Percentiles rank a stretch among this genome's conserved stretches.
These are phyloP conservation scores for Lecanosticta acicola DNA, from an alignment of 2,329 filamentous ascomycete genomes.

Conservation along the genomic window DNA sequence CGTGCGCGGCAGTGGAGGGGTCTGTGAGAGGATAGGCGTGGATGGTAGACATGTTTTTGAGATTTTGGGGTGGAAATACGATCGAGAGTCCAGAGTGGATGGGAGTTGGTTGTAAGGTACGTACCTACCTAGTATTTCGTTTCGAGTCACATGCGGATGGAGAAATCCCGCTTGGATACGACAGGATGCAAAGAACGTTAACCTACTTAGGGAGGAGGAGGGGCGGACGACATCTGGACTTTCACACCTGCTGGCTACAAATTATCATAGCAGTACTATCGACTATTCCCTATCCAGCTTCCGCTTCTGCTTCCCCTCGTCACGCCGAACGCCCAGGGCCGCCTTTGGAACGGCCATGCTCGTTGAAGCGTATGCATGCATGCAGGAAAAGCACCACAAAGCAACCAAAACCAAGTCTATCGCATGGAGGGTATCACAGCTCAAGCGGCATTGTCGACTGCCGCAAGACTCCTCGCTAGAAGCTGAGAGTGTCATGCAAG, in stretches of 20 bases:
- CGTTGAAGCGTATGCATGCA: constrained; percentile 6
- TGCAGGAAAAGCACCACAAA: too few species aligned
- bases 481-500: too few species aligned
- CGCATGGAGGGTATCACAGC: constrained; percentile 8
- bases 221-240: too few species aligned
- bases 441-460: neutral
- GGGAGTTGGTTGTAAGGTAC: too few species aligned
- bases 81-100: too few species aligned
- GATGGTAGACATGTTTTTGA: neutral
- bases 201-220: too few species aligned
- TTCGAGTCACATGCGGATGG: too few species aligned
- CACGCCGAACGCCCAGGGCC: constrained; percentile 12
- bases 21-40: constrained; percentile 2
- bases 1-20: neutral
- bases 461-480: too few species aligned
- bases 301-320: neutral
- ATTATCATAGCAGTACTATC: constrained; percentile 1
- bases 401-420: constrained; percentile 6
- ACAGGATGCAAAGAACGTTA: too few species aligned
- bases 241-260: neutral
- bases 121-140: too few species aligned
- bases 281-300: constrained; percentile 2
- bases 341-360: constrained; percentile 6
- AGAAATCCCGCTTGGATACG: too few species aligned
- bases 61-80: neutral